Evolutionary conservation across 305 asterid genomes (phyloP).

Genomic region (Solanum hybrid): DNA sequence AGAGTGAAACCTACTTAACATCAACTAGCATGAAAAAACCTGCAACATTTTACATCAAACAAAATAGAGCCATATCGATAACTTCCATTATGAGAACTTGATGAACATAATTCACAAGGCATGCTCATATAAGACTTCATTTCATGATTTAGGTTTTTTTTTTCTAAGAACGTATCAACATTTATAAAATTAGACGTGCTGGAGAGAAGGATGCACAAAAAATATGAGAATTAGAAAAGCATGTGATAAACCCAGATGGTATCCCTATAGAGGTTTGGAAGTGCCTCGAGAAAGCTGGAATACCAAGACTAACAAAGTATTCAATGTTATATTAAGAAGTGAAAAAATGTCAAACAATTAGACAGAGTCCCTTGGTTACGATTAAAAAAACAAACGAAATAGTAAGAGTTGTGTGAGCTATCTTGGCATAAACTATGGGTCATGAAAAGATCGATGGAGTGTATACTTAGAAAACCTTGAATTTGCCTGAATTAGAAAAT

Average conservation of each 20-base stretch:
- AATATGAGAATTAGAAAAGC: not conserved
- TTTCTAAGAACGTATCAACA: not conserved
- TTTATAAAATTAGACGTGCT: not conserved
- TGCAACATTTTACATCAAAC: not conserved
- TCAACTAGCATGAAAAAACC: not conserved
- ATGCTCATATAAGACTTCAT: not conserved
- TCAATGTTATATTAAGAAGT: not conserved
- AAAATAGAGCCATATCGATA: not conserved
- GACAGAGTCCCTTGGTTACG: not conserved
- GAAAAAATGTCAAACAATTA: conserved; percentile 1
- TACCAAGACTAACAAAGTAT: not conserved
- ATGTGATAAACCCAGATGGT: not conserved
- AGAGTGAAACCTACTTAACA: not conserved
- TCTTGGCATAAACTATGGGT: not conserved
- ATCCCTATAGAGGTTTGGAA: not conserved
- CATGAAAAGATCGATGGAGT: not conserved
- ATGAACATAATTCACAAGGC: not conserved
- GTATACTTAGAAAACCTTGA: not conserved
- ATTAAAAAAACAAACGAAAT: not conserved
- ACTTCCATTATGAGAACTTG: not conserved
- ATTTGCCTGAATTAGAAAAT: not conserved
- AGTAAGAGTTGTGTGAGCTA: not conserved
- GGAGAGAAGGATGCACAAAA: not conserved
- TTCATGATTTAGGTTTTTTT: not conserved
- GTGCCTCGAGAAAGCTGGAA: not conserved